Evolutionary conservation across 2,329 filamentous ascomycete species (phyloP).

Genomic region (Thermoascus crustaceus): DNA sequence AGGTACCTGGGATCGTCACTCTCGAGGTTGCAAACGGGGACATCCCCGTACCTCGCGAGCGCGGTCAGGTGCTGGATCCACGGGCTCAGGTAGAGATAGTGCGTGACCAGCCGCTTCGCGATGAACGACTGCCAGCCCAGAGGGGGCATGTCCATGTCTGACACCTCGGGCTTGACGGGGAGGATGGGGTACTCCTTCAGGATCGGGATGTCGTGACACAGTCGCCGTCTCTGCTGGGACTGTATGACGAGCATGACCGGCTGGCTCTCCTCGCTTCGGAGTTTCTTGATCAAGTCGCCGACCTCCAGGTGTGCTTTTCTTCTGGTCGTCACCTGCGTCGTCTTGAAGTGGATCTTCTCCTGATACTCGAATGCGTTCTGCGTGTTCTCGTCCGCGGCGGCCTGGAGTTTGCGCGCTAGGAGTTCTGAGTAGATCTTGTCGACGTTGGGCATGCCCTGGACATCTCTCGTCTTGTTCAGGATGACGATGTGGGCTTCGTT

Average conservation of each 20-base stretch:
- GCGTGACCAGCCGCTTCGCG: conserved; percentile 73
- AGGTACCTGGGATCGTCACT: conserved; percentile 88
- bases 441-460: conserved; percentile 81
- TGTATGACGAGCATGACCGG: conserved; percentile 83
- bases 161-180: conserved; percentile 69
- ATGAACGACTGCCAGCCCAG: conserved; percentile 90
- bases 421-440: conserved; percentile 79
- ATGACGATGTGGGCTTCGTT: conserved; percentile 79
- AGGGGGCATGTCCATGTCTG: conserved; percentile 80
- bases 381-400: conserved; percentile 62
- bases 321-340: conserved; percentile 77
- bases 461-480: conserved; percentile 73
- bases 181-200: conserved; percentile 79
- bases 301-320: conserved; percentile 85
- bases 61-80: conserved; percentile 87
- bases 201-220: conserved; percentile 77
- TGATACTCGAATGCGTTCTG: conserved; percentile 82
- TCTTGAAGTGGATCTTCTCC: conserved; percentile 75
- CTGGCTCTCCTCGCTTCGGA: conserved; percentile 72
- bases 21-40: conserved; percentile 92
- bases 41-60: conserved; percentile 82
- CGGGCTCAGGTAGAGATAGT: conserved; percentile 85
- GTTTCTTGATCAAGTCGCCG: conserved; percentile 78
- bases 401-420: conserved; percentile 54
- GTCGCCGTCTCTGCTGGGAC: conserved; percentile 70